Conservation (phyloP, 2,329 filamentous ascomycete species). For the Sclerotinia minor region DNA sequence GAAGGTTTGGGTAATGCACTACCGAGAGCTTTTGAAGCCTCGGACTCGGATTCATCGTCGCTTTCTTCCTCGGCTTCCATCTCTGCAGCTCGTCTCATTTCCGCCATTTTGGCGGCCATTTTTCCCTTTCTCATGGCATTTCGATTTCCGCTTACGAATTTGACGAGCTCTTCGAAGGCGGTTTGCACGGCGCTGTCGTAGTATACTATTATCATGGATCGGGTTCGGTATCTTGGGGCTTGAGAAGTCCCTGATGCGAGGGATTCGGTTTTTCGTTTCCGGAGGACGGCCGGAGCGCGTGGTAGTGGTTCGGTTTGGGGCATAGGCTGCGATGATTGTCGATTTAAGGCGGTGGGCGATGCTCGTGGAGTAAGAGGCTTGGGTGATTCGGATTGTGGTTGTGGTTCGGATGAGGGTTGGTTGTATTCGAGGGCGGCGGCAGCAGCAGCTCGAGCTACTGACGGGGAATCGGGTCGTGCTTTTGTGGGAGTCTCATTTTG, state of each 20-base stretch:
- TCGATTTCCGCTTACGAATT: slow-evolving; percentile 74
- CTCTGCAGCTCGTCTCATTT: slow-evolving; percentile 61
- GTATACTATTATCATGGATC: slow-evolving; percentile 81
- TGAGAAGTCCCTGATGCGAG: slow-evolving; percentile 38
- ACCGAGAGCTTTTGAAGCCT: slow-evolving; percentile 12
- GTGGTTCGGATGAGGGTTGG: slow-evolving; percentile 23
- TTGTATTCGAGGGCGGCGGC: slow-evolving; percentile 26
- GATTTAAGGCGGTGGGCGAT: slow-evolving; percentile 28
- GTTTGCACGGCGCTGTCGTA: slow-evolving; percentile 87
- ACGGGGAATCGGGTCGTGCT: slow-evolving; percentile 30
- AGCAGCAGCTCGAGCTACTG: slow-evolving; percentile 28
- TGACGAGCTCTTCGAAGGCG: slow-evolving; percentile 78
- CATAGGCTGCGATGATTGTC: slow-evolving; percentile 34
- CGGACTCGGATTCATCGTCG: slow-evolving; percentile 41
- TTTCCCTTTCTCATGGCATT: slow-evolving; percentile 87
- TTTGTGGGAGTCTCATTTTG: slow-evolving; percentile 24
- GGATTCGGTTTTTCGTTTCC: slow-evolving; percentile 42
- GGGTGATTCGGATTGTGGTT: slow-evolving; percentile 21
- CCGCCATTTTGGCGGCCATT: slow-evolving; percentile 74
- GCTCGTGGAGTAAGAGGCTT: slow-evolving; percentile 12
- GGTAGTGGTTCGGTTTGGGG: slow-evolving; percentile 27
- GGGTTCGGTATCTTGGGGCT: slow-evolving; percentile 57
- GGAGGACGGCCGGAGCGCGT: slow-evolving; percentile 30
- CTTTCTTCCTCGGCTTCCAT: slow-evolving; percentile 52
- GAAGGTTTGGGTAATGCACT: slow-evolving; percentile 17